Conservation (phyloP, 1,284 basidiomycete genomes). For the Cutaneotrichosporon spelunceum region DNA sequence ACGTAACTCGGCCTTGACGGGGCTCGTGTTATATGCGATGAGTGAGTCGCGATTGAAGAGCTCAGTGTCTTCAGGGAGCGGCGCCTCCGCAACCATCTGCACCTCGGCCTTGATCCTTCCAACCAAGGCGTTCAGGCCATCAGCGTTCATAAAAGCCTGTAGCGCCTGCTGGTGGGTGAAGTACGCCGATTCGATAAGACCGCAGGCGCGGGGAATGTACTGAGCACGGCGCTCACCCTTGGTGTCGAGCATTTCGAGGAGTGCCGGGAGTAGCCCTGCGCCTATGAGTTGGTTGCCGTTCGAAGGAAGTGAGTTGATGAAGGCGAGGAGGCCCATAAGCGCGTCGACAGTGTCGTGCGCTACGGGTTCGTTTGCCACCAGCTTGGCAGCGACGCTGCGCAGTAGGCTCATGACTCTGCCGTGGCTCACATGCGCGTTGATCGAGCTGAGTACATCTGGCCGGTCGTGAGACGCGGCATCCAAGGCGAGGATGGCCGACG, state of each 20-base stretch:
- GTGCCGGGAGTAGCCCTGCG: conserved; percentile 87
- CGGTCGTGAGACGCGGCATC: conserved; percentile 87
- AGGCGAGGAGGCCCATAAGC: conserved; percentile 80
- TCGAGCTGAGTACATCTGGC: conserved; percentile 78
- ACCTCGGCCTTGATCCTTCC: conserved; percentile 67
- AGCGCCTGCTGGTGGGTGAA: conserved; percentile 75
- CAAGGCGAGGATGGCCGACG: conserved; percentile 78
- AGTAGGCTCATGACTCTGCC: conserved; percentile 86
- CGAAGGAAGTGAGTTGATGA: conserved; percentile 74
- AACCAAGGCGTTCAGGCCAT: conserved; percentile 81
- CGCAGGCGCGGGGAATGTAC: conserved; percentile 62
- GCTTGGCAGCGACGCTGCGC: conserved; percentile 70
- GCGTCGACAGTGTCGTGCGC: conserved; percentile 81
- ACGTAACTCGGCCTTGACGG: conserved; percentile 83
- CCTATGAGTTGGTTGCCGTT: conserved; percentile 92
- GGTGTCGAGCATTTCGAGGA: conserved; percentile 83
- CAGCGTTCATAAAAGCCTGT: conserved; percentile 76
- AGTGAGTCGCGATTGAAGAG: conserved; percentile 22
- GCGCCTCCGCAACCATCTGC: conserved; percentile 6
- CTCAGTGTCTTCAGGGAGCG: conserved; percentile 14
- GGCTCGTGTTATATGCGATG: conserved; percentile 33
- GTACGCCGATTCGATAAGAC: conserved; percentile 86
- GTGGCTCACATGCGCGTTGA: conserved; percentile 95
- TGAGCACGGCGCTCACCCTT: conserved; percentile 29
- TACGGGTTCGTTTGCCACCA: conserved; percentile 59